Conservation (phyloP, 208 protist species). For the Leptomonas seymouri region DNA sequence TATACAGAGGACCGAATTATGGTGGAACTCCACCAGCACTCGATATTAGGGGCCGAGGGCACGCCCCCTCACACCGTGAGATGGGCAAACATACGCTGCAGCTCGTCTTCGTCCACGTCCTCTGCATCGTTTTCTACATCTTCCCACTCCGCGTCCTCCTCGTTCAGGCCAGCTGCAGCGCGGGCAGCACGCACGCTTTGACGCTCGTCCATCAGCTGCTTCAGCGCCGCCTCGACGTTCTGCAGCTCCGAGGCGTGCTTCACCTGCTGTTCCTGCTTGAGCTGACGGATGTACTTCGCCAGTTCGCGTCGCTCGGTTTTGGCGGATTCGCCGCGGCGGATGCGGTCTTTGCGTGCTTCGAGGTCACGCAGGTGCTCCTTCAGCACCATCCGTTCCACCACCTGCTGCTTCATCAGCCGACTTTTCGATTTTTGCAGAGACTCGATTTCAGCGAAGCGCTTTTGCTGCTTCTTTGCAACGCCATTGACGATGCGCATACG, state of each 20-base stretch:
- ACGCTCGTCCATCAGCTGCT: slow-evolving; percentile 41
- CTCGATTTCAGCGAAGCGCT: slow-evolving; percentile 21
- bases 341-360: slow-evolving; percentile 60
- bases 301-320: slow-evolving; percentile 88
- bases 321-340: slow-evolving; percentile 69
- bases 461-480: slow-evolving; percentile 20
- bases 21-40: too few species aligned
- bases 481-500: slow-evolving; percentile 22
- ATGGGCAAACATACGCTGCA: slow-evolving; percentile 88
- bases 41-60: too few species aligned
- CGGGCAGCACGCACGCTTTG: slow-evolving; percentile 25
- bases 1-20: too few species aligned
- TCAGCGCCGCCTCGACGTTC: slow-evolving; percentile 66
- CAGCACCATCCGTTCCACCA: slow-evolving; percentile 81
- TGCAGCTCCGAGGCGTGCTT: slow-evolving; percentile 76
- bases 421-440: slow-evolving; percentile 50
- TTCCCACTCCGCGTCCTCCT: slow-evolving; percentile 62
- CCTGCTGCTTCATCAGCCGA: slow-evolving; percentile 74
- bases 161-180: slow-evolving; percentile 26
- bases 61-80: slow-evolving; percentile 51
- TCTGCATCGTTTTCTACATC: slow-evolving; percentile 54
- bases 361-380: slow-evolving; percentile 83
- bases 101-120: slow-evolving; percentile 54
- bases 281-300: slow-evolving; percentile 86
- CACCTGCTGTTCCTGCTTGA: slow-evolving; percentile 76